Evolutionary conservation across 495 filamentous ascomycete genomes (phyloP).

Genomic region (Aspergillus indologenus): DNA sequence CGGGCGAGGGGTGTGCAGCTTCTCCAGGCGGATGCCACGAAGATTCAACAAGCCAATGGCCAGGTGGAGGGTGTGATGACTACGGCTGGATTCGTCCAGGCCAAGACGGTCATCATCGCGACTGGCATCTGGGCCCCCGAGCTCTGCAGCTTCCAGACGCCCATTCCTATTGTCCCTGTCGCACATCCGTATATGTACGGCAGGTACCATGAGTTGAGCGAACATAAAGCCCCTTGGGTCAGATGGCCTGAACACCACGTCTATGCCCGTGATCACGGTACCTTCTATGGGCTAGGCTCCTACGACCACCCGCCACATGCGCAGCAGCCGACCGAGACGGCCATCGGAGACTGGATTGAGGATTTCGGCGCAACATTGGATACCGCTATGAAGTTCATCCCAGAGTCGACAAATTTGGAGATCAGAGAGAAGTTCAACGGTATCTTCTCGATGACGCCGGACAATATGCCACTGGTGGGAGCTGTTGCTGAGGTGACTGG

Average conservation of each 20-base stretch:
- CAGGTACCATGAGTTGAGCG: slow-evolving; percentile 15
- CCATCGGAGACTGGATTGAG: slow-evolving; percentile 28
- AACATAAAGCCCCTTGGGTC: slow-evolving; percentile 25
- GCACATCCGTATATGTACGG: slow-evolving; percentile 37
- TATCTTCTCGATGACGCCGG: slow-evolving; percentile 37
- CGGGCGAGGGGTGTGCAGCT: slow-evolving; percentile 22
- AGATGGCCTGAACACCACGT: slow-evolving; percentile 37
- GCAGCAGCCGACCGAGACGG: slow-evolving; percentile 20
- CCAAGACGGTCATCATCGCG: slow-evolving; percentile 27
- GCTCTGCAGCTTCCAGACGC: slow-evolving; percentile 21
- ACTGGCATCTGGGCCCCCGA: slow-evolving; percentile 32
- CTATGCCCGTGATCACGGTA: slow-evolving; percentile 34
- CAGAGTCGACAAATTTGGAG: slow-evolving; percentile 19
- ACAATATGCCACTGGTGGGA: slow-evolving; percentile 36
- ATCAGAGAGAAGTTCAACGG: slow-evolving; percentile 31
- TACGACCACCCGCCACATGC: slow-evolving; percentile 30
- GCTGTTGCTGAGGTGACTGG: slow-evolving; percentile 21
- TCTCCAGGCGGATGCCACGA: slow-evolving; percentile 23
- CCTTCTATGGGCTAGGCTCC: slow-evolving; percentile 31
- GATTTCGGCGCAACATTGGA: slow-evolving; percentile 23
- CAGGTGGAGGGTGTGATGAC: slow-evolving; percentile 22
- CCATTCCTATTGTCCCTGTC: slow-evolving; percentile 33
- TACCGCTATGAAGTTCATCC: slow-evolving; percentile 19
- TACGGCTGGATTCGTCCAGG: slow-evolving; percentile 17
- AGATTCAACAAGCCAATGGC: slow-evolving; percentile 20